Base-by-base conservation (phyloP, 108 stramenopile species). In the Cafeteria roenbergensis region DNA sequence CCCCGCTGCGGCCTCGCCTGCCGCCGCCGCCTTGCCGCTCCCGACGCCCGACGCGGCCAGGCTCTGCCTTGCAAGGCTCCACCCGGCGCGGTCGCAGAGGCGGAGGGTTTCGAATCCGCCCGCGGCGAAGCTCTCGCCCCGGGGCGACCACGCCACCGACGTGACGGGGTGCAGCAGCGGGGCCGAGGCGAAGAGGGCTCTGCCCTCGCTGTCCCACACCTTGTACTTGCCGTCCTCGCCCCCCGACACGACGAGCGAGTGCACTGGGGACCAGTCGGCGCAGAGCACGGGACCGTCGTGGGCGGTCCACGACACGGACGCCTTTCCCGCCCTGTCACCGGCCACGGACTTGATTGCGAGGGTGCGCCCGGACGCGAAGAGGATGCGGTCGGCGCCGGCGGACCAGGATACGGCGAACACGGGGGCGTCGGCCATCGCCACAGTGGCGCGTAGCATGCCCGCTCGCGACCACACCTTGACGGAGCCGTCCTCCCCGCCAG, bases 401-500 rank as follows among this genome's bases (percentile, higher is more conserved):
- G 75, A 68, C 82, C 80, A 82, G 28, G 69, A 58, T 1, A 77
- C 27, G 2, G 73, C 75, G 67, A 83, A 83, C 27, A 86, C 58
- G 21, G 80, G 67, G 26, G 34, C 54, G 32, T 71, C 76, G 20
- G 67, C 63, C 42, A 72, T 74, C 51, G 75, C 75, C 55, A 84
- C 52, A 17, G 69, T 77, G 22, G 78, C 68, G 27, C 85, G 78
- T 14, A 86, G 65, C 48, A 83, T 83, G 36, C 85, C 85, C n/a
- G 42, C 57, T 20, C 78, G 70, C 1, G 68, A 71, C 79, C 80
- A 86, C 24, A 83, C 70, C 67, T 86, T 86, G 1, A 86, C 82
- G 28, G 74, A 75, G 17, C 85, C 85, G 65, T 86, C 83, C 67
- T 86, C 85, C 21, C 85, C 85, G 14, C 76, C 77, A 36, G 83